Conservation (phyloP, 164 flowering plant genomes). For the Saururus chinensis region DNA sequence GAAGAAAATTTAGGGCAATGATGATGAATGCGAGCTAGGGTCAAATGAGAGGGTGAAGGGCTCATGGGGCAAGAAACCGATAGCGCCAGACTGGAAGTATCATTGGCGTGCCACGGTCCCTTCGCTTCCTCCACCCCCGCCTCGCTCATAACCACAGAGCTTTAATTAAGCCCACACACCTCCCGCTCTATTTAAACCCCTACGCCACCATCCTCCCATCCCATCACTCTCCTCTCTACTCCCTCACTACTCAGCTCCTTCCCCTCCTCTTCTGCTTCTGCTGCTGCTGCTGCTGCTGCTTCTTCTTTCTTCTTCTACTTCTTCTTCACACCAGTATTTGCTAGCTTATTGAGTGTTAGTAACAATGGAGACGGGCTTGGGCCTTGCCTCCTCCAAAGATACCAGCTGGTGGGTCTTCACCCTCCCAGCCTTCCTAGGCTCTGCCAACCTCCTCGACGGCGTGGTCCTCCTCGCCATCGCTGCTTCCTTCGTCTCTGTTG, state of each 20-base stretch:
- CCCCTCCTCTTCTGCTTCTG: background rate
- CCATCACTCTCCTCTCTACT: background rate
- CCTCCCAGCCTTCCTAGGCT: constrained; percentile 41
- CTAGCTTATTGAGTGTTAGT: no score
- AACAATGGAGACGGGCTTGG: constrained; percentile 13
- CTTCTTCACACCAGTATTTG: background rate
- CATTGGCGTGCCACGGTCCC: background rate
- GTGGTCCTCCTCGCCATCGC: constrained; percentile 17
- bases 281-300: background rate
- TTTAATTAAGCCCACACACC: background rate
- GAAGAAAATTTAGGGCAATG: no score
- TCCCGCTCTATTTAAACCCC: background rate
- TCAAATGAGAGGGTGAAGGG: no score
- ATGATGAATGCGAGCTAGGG: no score
- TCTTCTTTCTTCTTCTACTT: background rate
- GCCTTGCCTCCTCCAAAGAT: constrained; percentile 17
- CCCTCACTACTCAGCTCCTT: background rate
- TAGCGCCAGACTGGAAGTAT: background rate
- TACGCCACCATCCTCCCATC: background rate
- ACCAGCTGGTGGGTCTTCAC: constrained; percentile 44
- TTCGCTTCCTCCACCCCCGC: no score
- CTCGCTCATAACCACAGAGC: background rate
- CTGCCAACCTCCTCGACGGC: constrained; percentile 16
- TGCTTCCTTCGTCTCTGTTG: constrained; percentile 8
- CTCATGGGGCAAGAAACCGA: no score